phyloP scores from a whole-genome alignment of 805 yeast genomes.

The Candida hungchunana region DNA sequence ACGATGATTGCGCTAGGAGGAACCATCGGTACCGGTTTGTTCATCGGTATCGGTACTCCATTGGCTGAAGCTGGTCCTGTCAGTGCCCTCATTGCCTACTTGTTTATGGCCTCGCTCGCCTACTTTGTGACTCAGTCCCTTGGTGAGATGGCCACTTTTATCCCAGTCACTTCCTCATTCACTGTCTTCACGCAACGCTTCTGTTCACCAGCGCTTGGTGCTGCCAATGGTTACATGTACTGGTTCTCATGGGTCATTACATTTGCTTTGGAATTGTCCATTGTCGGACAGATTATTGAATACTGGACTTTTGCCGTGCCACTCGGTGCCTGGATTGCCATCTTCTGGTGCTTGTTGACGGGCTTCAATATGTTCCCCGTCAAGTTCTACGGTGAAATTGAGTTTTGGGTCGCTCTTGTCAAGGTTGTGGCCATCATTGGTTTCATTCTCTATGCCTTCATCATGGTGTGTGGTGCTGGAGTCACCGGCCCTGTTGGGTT shows the following conservation, averaged over 20 bases:
- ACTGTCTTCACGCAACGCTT: conserved; percentile 67
- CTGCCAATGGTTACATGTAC: conserved; percentile 67
- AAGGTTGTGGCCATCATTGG: conserved; percentile 69
- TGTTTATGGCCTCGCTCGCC: conserved; percentile 63
- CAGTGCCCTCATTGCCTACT: conserved; percentile 56
- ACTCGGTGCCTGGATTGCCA: conserved; percentile 65
- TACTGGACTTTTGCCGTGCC: conserved; percentile 72
- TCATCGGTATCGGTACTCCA: conserved; percentile 59
- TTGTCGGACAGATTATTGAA: conserved; percentile 60
- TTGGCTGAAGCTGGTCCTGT: conserved; percentile 64
- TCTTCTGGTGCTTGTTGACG: conserved; percentile 56
- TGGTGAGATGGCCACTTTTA: conserved; percentile 79
- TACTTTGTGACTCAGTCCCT: conserved; percentile 64
- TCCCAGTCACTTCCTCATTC: conserved; percentile 64
- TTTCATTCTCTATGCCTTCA: conserved; percentile 60
- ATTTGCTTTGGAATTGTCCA: conserved; percentile 68
- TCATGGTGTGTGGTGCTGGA: conserved; percentile 77
- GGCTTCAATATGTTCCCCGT: conserved; percentile 62
- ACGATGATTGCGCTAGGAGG: conserved; percentile 79
- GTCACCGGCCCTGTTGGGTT: conserved; percentile 67
- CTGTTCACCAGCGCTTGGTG: conserved; percentile 67
- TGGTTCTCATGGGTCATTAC: conserved; percentile 80
- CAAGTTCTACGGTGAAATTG: conserved; percentile 66
- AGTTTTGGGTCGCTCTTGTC: conserved; percentile 67
- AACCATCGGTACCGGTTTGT: conserved; percentile 75